A percentile compares a stretch with the other conserved stretches of the same genome.
Evolutionary conservation across 1,284 basidiomycete genomes (phyloP).

Genomic region (Tylopilus sp.): DNA sequence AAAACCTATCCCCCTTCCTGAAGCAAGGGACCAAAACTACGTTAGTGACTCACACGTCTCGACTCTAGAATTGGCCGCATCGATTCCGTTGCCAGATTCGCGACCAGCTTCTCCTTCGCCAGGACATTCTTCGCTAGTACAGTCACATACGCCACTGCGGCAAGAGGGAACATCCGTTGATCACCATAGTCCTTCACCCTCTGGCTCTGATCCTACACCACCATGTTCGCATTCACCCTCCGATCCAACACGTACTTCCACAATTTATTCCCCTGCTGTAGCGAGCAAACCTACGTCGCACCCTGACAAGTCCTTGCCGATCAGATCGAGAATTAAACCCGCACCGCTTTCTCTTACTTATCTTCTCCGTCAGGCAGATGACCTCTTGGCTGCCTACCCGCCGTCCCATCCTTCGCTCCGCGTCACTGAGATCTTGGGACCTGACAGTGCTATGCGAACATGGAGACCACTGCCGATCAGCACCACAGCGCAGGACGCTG

Average conservation of each 20-base stretch:
- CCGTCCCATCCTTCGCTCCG: slow-evolving; percentile 44
- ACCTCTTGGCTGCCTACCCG: slow-evolving; percentile 42
- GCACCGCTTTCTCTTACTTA: slow-evolving; percentile 38
- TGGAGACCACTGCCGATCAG: slow-evolving; percentile 23
- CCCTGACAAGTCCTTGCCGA: background rate
- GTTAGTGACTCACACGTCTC: background rate
- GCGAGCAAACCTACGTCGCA: slow-evolving; percentile 30
- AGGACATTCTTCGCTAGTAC: background rate
- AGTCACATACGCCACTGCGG: background rate
- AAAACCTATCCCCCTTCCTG: background rate
- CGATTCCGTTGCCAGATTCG: slow-evolving; percentile 23
- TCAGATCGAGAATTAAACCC: slow-evolving; percentile 20
- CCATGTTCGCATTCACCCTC: slow-evolving; percentile 5
- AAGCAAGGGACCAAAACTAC: background rate
- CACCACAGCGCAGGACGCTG: background rate
- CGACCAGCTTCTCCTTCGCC: slow-evolving; percentile 10
- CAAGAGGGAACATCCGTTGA: slow-evolving; percentile 2
- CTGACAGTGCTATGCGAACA: slow-evolving; percentile 49
- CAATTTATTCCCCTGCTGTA: background rate
- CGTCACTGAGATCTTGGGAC: slow-evolving; percentile 66
- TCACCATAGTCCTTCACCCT: slow-evolving; percentile 2
- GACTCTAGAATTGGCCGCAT: slow-evolving; percentile 13
- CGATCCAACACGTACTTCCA: background rate
- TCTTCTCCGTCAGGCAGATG: slow-evolving; percentile 45
- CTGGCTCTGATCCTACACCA: background rate